A percentile compares a stretch with the other conserved stretches of the same genome.
Evolutionary conservation across 1,284 basidiomycete genomes (phyloP).

Genomic region (Ustilago bromivora): DNA sequence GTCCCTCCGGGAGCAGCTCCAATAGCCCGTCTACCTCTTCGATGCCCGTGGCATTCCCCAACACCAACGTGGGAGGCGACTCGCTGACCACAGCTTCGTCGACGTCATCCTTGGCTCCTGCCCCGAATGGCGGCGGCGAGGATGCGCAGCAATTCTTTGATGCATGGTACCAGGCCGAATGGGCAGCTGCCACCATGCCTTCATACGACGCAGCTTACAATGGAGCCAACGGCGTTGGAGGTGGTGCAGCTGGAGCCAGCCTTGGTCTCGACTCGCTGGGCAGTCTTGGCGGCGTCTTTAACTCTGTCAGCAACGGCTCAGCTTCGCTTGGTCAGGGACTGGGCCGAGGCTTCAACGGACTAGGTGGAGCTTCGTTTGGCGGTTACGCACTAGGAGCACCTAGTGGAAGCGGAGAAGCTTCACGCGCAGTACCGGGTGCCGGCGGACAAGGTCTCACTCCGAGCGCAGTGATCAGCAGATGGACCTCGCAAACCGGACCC

Average conservation of each 20-base stretch:
- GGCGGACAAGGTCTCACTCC: conserved; percentile 19
- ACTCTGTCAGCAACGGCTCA: not conserved
- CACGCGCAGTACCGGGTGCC: conserved; percentile 3
- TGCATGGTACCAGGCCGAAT: conserved; percentile 56
- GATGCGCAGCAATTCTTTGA: conserved; percentile 58
- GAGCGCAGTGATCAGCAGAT: conserved; percentile 25
- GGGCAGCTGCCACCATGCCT: conserved; percentile 52
- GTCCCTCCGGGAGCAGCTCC: conserved; percentile 33
- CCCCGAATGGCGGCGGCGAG: conserved; percentile 36
- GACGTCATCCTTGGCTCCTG: conserved; percentile 25
- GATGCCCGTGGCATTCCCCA: conserved; percentile 13
- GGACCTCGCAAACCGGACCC: conserved; percentile 26
- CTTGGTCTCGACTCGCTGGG: conserved; percentile 37
- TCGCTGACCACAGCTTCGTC: conserved; percentile 33
- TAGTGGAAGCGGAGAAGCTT: not conserved
- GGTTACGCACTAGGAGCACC: conserved; percentile 8
- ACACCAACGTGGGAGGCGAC: conserved; percentile 12
- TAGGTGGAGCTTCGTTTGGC: conserved; percentile 33
- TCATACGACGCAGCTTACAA: conserved; percentile 49
- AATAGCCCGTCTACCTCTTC: conserved; percentile 40
- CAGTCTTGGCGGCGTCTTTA: conserved; percentile 27
- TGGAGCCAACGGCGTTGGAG: conserved; percentile 28
- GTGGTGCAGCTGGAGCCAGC: conserved; percentile 42
- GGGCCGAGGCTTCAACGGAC: conserved; percentile 42
- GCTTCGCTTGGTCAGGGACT: conserved; percentile 29